Evolutionary conservation across 2,329 filamentous ascomycete species (phyloP).

Genomic region (Alternaria novae-zelandiae): DNA sequence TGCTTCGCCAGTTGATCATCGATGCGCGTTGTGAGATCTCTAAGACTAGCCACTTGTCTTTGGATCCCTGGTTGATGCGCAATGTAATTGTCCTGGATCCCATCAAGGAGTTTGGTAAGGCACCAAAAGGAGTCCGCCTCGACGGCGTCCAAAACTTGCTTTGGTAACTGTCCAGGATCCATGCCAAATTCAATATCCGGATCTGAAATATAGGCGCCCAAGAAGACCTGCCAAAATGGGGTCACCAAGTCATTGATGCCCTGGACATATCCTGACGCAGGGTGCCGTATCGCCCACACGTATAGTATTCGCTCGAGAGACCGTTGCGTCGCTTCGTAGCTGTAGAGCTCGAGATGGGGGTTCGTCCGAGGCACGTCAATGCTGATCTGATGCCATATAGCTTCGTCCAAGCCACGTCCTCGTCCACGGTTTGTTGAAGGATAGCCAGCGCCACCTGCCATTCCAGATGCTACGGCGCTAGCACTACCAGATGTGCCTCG

Average conservation of each 20-base stretch:
- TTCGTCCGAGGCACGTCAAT: conserved; percentile 97
- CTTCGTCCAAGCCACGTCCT: conserved; percentile 85
- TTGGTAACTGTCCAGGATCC: conserved; percentile 93
- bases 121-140: conserved; percentile 99
- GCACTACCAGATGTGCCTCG: conserved; percentile 54
- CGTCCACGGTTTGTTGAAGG: conserved; percentile 62
- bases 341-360: conserved; percentile 91
- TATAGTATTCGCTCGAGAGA: conserved; percentile 95
- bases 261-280: conserved; percentile 96
- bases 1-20: conserved; percentile 85
- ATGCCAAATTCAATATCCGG: conserved; percentile 90
- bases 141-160: conserved; percentile 89
- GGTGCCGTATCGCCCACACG: conserved; percentile 96
- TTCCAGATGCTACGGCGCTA: conserved; percentile 59
- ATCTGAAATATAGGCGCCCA: conserved; percentile 94
- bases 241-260: conserved; percentile 98
- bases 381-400: conserved; percentile 99
- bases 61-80: conserved; percentile 97
- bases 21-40: conserved; percentile 90
- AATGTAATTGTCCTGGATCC: conserved; percentile 99
- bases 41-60: conserved; percentile 84
- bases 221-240: conserved; percentile 97
- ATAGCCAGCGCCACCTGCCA: conserved; percentile 51
- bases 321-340: conserved; percentile 93
- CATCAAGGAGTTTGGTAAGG: conserved; percentile 94